Evolutionary conservation across 1,284 basidiomycete species (phyloP).

Genomic region (Pterulicium gracile): DNA sequence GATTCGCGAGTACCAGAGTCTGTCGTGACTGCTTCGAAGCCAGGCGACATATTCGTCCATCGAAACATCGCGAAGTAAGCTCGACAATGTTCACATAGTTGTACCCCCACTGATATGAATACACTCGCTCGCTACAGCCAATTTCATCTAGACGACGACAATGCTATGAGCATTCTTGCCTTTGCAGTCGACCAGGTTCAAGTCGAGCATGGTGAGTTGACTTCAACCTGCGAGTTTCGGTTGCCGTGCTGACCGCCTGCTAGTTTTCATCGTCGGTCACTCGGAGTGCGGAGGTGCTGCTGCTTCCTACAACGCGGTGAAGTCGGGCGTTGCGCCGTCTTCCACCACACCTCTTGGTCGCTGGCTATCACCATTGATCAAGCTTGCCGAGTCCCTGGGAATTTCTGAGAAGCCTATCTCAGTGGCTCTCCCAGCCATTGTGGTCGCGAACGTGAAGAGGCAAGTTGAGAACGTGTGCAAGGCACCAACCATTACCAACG

Average conservation of each 20-base stretch:
- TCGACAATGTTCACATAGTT: slow-evolving; percentile 31
- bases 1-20: slow-evolving; percentile 60
- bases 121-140: slow-evolving; percentile 42
- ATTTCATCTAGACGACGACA: slow-evolving; percentile 73
- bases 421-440: slow-evolving; percentile 44
- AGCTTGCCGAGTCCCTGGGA: slow-evolving; percentile 40
- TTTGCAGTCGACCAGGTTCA: slow-evolving; percentile 76
- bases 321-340: slow-evolving; percentile 23
- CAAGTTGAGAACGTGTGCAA: slow-evolving; percentile 69
- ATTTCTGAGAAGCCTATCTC: slow-evolving; percentile 25
- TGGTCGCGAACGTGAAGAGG: slow-evolving; percentile 67
- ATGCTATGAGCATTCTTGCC: slow-evolving; percentile 66
- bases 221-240: slow-evolving; percentile 13
- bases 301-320: slow-evolving; percentile 41
- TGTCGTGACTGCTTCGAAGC: slow-evolving; percentile 40
- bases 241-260: slow-evolving; percentile 17
- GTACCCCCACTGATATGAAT: not conserved
- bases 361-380: slow-evolving; percentile 67
- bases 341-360: slow-evolving; percentile 44
- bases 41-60: slow-evolving; percentile 64
- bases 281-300: slow-evolving; percentile 72
- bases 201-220: slow-evolving; percentile 68
- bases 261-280: slow-evolving; percentile 78
- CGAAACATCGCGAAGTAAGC: slow-evolving; percentile 56
- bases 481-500: slow-evolving; percentile 50